These are phyloP conservation scores for Penicillium daleae DNA, from an alignment of 495 filamentous ascomycete species.

Conservation along the genomic window DNA sequence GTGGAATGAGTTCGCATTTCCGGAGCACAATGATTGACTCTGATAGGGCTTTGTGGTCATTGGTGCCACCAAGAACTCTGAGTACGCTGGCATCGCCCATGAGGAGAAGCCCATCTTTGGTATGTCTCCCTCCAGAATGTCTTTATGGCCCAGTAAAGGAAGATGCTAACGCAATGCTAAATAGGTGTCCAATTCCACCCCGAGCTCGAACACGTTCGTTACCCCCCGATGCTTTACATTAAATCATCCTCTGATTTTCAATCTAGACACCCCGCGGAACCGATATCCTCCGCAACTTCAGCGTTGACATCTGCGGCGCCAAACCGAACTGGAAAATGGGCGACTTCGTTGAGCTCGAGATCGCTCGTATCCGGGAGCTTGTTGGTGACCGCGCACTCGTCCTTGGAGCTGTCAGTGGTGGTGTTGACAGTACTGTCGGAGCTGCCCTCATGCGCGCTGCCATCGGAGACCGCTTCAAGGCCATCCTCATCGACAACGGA, in stretches of 20 bases:
- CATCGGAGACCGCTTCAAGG: slow-evolving; percentile 86
- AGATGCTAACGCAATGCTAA: slow-evolving; percentile 16
- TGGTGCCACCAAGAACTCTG: slow-evolving; percentile 29
- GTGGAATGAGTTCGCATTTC: slow-evolving; percentile 10
- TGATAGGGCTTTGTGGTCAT: slow-evolving; percentile 23
- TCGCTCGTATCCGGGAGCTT: slow-evolving; percentile 29
- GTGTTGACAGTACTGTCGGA: slow-evolving; percentile 88
- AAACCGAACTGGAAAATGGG: slow-evolving; percentile 27
- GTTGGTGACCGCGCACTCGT: slow-evolving; percentile 24
- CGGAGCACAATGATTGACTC: slow-evolving; percentile 10
- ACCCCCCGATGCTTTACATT: neutral
- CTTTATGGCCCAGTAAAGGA: neutral
- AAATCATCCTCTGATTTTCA: slow-evolving; percentile 11
- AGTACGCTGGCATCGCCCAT: slow-evolving; percentile 29
- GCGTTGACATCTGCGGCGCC: slow-evolving; percentile 30
- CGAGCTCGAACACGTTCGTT: slow-evolving; percentile 28
- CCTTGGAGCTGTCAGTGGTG: slow-evolving; percentile 62
- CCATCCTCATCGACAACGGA: slow-evolving; percentile 87
- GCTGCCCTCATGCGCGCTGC: slow-evolving; percentile 83
- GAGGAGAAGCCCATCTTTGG: slow-evolving; percentile 26
- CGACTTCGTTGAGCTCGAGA: slow-evolving; percentile 26
- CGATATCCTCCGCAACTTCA: slow-evolving; percentile 30
- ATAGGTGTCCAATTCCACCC: slow-evolving; percentile 34
- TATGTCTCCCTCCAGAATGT: slow-evolving; percentile 14
- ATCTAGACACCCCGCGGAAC: slow-evolving; percentile 28